Conservation (phyloP, 768 basidiomycete species). For the Boletus sensibilis region DNA sequence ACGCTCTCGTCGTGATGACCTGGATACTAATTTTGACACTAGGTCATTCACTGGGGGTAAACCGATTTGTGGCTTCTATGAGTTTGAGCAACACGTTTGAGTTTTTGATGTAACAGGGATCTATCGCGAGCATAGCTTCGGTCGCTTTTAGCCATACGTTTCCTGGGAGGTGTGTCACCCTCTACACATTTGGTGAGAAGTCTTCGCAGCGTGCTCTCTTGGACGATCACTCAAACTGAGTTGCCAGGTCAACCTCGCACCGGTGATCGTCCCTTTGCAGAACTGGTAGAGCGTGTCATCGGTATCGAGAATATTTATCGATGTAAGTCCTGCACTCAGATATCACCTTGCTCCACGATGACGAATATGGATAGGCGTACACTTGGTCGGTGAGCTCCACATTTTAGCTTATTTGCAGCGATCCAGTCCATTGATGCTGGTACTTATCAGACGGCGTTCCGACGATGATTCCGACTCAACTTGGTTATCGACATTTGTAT, state of each 20-base stretch:
- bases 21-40: slow-evolving; percentile 1
- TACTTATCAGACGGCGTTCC: slow-evolving; percentile 47
- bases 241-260: slow-evolving; percentile 48
- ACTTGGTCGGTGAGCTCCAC: slow-evolving; percentile 38
- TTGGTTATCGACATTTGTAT: slow-evolving; percentile 51
- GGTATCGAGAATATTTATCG: slow-evolving; percentile 42
- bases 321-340: slow-evolving; percentile 26
- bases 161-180: slow-evolving; percentile 19
- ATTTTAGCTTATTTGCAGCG: background rate
- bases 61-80: slow-evolving; percentile 1
- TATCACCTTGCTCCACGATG: background rate
- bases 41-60: slow-evolving; percentile 44
- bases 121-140: slow-evolving; percentile 40
- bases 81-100: slow-evolving; percentile 1
- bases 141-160: slow-evolving; percentile 34
- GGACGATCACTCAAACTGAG: background rate
- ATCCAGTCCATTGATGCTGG: background rate
- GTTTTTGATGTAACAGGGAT: slow-evolving; percentile 27
- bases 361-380: slow-evolving; percentile 35
- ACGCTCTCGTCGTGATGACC: background rate
- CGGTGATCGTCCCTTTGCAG: slow-evolving; percentile 42
- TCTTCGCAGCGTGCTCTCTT: background rate
- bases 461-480: slow-evolving; percentile 43
- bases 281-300: slow-evolving; percentile 39
- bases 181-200: slow-evolving; percentile 48